These are phyloP conservation scores for Phalaenopsis aphrodite DNA, from an alignment of 106 monocot species.

Conservation along the genomic window DNA sequence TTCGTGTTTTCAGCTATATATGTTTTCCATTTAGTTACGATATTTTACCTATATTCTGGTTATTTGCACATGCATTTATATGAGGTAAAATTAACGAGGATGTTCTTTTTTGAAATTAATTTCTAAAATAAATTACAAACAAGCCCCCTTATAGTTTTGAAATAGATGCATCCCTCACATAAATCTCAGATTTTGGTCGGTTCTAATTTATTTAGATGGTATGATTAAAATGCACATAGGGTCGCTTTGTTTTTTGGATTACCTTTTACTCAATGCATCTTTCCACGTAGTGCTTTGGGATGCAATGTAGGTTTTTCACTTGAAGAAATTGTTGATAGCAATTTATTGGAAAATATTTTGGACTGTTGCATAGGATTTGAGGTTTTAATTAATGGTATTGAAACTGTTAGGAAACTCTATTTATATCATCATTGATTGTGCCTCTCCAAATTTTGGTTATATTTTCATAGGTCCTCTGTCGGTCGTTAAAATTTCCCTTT, in stretches of 20 bases:
- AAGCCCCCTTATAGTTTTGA: neutral
- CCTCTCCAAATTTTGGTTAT: no score
- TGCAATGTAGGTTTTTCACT: neutral
- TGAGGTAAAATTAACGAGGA: neutral
- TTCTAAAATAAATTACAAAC: neutral
- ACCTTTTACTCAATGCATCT: neutral
- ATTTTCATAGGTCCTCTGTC: no score
- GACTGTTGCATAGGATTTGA: no score
- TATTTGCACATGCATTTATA: neutral
- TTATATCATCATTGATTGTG: no score
- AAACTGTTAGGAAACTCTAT: neutral
- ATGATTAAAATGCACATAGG: neutral
- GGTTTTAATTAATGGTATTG: neutral
- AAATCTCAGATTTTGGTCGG: neutral
- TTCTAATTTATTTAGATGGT: neutral
- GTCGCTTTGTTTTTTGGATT: neutral
- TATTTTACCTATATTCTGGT: neutral
- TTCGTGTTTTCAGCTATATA: neutral
- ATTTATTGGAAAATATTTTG: no score
- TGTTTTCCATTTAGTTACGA: neutral
- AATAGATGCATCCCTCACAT: neutral
- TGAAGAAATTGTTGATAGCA: neutral
- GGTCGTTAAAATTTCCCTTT: no score
- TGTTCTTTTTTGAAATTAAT: neutral
- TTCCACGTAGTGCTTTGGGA: neutral